Evolutionary conservation across 805 yeast genomes (phyloP).

Genomic region (Lipomyces japonicus): DNA sequence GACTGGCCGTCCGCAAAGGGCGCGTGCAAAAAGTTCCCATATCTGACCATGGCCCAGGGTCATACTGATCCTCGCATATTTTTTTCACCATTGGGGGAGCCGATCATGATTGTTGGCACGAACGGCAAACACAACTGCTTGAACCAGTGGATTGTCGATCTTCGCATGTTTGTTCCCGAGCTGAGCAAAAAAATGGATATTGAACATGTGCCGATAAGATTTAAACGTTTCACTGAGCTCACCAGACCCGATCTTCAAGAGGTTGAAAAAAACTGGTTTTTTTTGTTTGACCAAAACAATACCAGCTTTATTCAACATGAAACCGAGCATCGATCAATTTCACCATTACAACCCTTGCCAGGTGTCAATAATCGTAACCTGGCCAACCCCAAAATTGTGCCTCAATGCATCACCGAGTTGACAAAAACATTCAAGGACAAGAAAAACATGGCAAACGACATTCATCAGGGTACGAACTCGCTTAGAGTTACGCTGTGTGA

Average conservation of each 20-base stretch:
- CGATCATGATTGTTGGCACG: constrained; percentile 19
- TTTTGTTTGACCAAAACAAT: constrained; percentile 11
- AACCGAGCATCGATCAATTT: constrained; percentile 11
- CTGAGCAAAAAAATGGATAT: constrained; percentile 13
- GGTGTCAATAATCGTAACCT: neutral
- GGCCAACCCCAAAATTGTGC: neutral
- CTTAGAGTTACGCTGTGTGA: constrained; percentile 26
- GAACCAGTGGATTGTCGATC: constrained; percentile 17
- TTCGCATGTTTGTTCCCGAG: constrained; percentile 20
- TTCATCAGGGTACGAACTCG: constrained; percentile 26
- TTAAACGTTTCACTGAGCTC: constrained; percentile 4
- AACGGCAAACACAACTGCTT: constrained; percentile 10
- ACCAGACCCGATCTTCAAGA: constrained; percentile 2
- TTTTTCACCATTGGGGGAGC: constrained; percentile 23
- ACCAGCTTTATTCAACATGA: constrained; percentile 16
- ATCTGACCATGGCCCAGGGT: constrained; percentile 4
- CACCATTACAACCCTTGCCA: constrained; percentile 1
- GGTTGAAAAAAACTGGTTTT: constrained; percentile 16
- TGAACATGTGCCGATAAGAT: constrained; percentile 12
- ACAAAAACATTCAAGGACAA: neutral
- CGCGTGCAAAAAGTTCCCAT: constrained; percentile 1
- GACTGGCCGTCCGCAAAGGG: constrained; percentile 5
- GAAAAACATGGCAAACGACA: neutral
- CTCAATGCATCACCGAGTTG: constrained; percentile 9
- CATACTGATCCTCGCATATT: constrained; percentile 23